Percentiles rank a stretch among this genome's conserved stretches.
These are phyloP conservation scores for Gardenia jasminoides DNA, from an alignment of 257 asterid genomes.

Conservation along the genomic window DNA sequence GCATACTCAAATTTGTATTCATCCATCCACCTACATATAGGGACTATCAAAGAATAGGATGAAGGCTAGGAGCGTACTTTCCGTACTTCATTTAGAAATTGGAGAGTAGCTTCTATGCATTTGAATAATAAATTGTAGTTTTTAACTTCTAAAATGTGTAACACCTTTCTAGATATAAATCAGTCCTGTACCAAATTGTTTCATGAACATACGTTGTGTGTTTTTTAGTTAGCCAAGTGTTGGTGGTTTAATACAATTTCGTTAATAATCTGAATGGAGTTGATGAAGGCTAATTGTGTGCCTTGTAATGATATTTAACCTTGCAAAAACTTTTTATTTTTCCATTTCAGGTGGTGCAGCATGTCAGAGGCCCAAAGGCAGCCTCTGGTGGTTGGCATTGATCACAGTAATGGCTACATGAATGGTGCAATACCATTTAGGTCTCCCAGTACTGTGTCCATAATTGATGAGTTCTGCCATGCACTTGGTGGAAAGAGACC, in stretches of 20 bases:
- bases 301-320: neutral
- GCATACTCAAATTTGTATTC: too few relatives aligned
- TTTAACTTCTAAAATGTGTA: neutral
- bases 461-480: constrained; percentile 75
- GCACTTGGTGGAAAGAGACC: constrained; percentile 83
- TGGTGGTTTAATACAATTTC: neutral
- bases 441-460: constrained; percentile 51
- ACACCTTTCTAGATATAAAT: neutral
- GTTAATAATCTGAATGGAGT: constrained; percentile 1
- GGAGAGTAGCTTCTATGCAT: neutral
- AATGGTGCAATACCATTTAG: constrained; percentile 62
- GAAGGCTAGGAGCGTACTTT: too few relatives aligned
- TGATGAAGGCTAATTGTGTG: neutral
- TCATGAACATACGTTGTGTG: neutral
- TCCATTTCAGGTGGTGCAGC: constrained; percentile 44
- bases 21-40: too few relatives aligned
- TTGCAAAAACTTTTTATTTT: too few relatives aligned
- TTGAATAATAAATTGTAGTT: neutral
- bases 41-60: too few relatives aligned
- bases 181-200: neutral
- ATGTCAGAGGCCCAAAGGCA: constrained; percentile 98
- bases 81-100: too few relatives aligned
- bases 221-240: neutral
- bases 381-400: constrained; percentile 29
- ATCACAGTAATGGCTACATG: constrained; percentile 43